Evolutionary conservation across 768 basidiomycete genomes (phyloP), one percentile per base, ranked within the genome.

Genomic region (Lactifluus echinatus): DNA sequence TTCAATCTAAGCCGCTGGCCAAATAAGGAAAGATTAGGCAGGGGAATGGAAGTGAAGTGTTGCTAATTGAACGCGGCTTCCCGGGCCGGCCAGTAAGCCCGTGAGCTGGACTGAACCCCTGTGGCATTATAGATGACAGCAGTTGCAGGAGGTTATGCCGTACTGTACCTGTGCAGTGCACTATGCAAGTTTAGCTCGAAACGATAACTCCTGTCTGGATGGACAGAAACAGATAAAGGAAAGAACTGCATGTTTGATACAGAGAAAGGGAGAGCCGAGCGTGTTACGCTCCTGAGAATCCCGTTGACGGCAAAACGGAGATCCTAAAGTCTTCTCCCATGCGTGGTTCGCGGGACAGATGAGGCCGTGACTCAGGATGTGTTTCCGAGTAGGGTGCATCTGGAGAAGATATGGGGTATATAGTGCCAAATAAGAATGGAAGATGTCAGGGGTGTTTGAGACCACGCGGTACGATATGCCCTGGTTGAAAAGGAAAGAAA

Each of bases 341-440:
- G 57, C 57, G 52, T 48, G 57, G 46, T 58, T 58, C 57, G 57
- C 57, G 51, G 57, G 51, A 40, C 45, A 36, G 50, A 36, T 53
- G 51, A 28, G 57, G 51, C 57, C 57, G 57, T 53, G 39, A 33
- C 12, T 58, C 24, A 48, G 52, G 53, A 53, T 33, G 46, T 39
- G 50, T 29, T 47, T 50, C 34, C 45, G 23, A 26, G 45, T 33
- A 23, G n/a, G 37, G 50, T 21, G 37, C 56, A 47, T 40, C 23
- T 48, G 3, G 28, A 31, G 36, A 58, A 53, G 28, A 42, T 46
- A 24, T 23, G 44, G 44, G 44, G 47, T 46, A 47, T n/a, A 29
- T 14, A n/a, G 50, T 40, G n/a, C 49, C 44, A 31, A 7, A 57
- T 34, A 34, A 17, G 37, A 46, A 58, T 58, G 57, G 57, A 58